Percentiles rank a stretch among this genome's conserved stretches.
phyloP scores from a whole-genome alignment of 1,284 basidiomycete genomes.

The Irpex sp. region DNA sequence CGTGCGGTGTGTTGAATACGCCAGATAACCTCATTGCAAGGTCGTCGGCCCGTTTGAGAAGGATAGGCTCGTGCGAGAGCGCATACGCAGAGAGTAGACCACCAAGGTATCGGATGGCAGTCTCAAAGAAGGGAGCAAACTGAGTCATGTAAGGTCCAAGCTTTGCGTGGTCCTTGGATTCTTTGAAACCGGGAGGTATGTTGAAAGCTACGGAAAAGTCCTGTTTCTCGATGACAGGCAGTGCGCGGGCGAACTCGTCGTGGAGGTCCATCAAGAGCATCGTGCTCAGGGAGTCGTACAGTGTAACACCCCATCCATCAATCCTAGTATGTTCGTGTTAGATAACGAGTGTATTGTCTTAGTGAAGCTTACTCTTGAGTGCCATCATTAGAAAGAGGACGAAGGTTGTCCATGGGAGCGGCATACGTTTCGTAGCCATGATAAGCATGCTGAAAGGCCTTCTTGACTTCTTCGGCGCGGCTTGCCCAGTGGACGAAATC shows the following conservation, averaged over 20 bases:
- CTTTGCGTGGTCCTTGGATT: not conserved
- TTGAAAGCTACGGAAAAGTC: constrained; percentile 43
- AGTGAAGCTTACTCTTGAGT: constrained; percentile 46
- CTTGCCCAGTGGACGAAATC: constrained; percentile 36
- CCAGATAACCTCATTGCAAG: constrained; percentile 46
- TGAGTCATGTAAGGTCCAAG: not conserved
- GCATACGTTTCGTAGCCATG: constrained; percentile 56
- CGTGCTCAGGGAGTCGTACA: constrained; percentile 84
- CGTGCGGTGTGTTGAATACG: constrained; percentile 46
- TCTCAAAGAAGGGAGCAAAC: constrained; percentile 67
- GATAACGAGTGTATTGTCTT: not conserved
- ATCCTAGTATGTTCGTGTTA: constrained; percentile 41
- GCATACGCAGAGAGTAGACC: constrained; percentile 71
- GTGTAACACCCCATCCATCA: constrained; percentile 86
- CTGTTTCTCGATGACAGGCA: constrained; percentile 63
- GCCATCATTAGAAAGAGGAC: constrained; percentile 43
- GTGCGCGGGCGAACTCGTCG: constrained; percentile 74
- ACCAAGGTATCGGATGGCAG: constrained; percentile 73
- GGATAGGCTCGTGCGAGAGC: constrained; percentile 51
- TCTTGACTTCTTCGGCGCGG: constrained; percentile 53
- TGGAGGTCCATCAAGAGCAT: constrained; percentile 83
- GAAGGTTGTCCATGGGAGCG: constrained; percentile 57
- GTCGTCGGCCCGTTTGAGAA: constrained; percentile 49
- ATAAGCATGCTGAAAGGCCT: constrained; percentile 64
- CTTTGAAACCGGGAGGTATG: not conserved